Evolutionary conservation across 164 flowering plant genomes (phyloP), one percentile per base, ranked within the genome.

Genomic region (Piper longum): DNA sequence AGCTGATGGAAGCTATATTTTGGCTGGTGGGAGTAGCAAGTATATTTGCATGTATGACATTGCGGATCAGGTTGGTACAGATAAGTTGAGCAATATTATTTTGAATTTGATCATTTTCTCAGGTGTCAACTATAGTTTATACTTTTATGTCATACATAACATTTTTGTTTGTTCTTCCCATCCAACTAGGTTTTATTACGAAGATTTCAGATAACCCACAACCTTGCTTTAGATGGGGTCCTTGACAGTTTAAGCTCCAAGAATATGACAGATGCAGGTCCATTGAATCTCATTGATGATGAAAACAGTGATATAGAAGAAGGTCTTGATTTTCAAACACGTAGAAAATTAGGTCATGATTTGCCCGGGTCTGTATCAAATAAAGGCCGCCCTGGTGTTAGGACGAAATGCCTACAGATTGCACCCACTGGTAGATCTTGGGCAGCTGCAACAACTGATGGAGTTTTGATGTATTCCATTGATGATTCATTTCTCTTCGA

Each of bases 371-470:
- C 99, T 62, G 71, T 82, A 85, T 82, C 91, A 43, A 93, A 93
- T 74, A 77, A 71, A 54, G 99, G 99, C 61, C 79, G 96, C 67
- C 89, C 97, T 64, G 67, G 82, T 64, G 70, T 87, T 69, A 77
- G 81, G 60, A 93, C 97, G 66, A 90, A 86, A 78, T 82, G 85
- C 79, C 70, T 93, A 67, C 86, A 83, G 73, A 84, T 93, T 72
- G 89, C 99, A n/a, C 99, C 99, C 2, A 93, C 99, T 55, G 99
- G 99, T 12, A 75, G 99, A 45, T 79, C 77, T 68, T 93, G 91
- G 87, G 88, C 88, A 51, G 99, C 99, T 26, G 95, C 99, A 71
- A 93, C 99, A 70, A 93, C 99, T n/a, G 99, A 93, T 69, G 97
- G 99, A 11, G 99, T 93, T 60, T 73, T 90, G 41, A 66, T 88